Conservation (phyloP, 2,329 filamentous ascomycete genomes). For the Claviceps maximensis region DNA sequence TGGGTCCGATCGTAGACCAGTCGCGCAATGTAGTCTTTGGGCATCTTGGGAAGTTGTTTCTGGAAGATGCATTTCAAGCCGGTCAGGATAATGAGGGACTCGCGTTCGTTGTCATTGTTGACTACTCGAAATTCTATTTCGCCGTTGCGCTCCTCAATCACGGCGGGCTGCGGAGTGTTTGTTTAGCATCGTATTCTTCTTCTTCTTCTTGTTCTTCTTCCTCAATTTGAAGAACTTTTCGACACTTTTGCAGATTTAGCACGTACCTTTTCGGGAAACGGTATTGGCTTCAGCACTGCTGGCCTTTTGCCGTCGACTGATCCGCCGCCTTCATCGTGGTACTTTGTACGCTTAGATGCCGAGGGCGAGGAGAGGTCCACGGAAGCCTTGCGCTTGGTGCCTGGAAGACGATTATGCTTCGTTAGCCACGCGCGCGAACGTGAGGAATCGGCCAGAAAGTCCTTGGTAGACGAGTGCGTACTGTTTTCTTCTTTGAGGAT, state of each 20-base stretch:
- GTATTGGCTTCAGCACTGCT: constrained; percentile 48
- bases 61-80: constrained; percentile 97
- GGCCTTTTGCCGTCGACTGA: constrained; percentile 30
- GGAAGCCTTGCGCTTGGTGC: constrained; percentile 59
- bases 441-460: neutral
- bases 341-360: constrained; percentile 53
- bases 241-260: too few relatives aligned
- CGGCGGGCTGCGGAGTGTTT: constrained; percentile 2
- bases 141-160: constrained; percentile 69
- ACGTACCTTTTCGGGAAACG: constrained; percentile 74
- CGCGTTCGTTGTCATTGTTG: constrained; percentile 82
- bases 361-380: constrained; percentile 50
- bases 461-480: constrained; percentile 6
- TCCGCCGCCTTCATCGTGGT: constrained; percentile 18
- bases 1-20: constrained; percentile 96
- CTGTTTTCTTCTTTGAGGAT: constrained; percentile 22
- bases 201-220: neutral
- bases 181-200: neutral
- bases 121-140: constrained; percentile 96
- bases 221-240: too few relatives aligned
- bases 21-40: constrained; percentile 95
- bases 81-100: constrained; percentile 87
- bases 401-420: constrained; percentile 16
- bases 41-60: constrained; percentile 97
- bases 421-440: neutral